Percentiles rank a stretch among this genome's conserved stretches.
phyloP scores from a whole-genome alignment of 2,329 filamentous ascomycete genomes.

The Myriosclerotinia duriaeana region DNA sequence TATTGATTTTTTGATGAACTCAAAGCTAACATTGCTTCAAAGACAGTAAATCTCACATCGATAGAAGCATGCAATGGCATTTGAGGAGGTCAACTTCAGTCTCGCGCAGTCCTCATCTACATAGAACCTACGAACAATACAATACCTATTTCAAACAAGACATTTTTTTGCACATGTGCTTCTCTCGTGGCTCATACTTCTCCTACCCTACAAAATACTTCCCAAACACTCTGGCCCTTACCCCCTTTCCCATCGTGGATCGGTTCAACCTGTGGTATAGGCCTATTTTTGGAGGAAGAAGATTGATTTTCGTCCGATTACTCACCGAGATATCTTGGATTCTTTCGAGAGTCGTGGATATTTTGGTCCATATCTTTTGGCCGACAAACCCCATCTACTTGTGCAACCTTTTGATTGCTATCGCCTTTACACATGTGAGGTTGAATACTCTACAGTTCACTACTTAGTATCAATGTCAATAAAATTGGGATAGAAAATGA shows the following conservation, averaged over 20 bases:
- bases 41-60: neutral
- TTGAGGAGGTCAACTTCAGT: too few species aligned
- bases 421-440: neutral
- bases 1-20: neutral
- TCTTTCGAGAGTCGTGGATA: slow-evolving; percentile 51
- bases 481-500: neutral
- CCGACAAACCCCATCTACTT: slow-evolving; percentile 48
- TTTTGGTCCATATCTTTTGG: slow-evolving; percentile 69
- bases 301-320: slow-evolving; percentile 59
- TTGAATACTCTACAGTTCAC: too few species aligned
- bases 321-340: slow-evolving; percentile 66
- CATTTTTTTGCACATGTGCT: neutral
- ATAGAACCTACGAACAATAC: slow-evolving; percentile 15
- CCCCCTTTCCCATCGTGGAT: slow-evolving; percentile 50
- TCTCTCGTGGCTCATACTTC: neutral
- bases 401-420: neutral
- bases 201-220: slow-evolving; percentile 46
- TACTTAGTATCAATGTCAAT: neutral
- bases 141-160: neutral
- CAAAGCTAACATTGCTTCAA: slow-evolving; percentile 14
- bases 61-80: neutral
- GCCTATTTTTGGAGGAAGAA: slow-evolving; percentile 86
- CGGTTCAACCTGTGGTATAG: slow-evolving; percentile 61
- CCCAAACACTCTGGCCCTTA: slow-evolving; percentile 81
- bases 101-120: neutral